phyloP scores from a whole-genome alignment of 805 yeast genomes.

The Lachancea thermotolerans region DNA sequence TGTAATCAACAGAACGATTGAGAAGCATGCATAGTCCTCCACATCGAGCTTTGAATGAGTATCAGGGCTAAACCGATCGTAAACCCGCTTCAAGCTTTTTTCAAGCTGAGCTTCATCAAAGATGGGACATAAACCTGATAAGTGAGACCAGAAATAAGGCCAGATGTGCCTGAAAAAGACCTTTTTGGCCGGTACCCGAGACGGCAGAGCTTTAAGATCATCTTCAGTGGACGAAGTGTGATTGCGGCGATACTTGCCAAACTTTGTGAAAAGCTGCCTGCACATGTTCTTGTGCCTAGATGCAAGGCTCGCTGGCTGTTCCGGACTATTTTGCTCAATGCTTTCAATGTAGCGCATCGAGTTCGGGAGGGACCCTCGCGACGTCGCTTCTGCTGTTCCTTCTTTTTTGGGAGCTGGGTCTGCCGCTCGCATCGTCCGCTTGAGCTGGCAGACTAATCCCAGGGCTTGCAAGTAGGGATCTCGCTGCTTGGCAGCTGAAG shows the following conservation, averaged over 20 bases:
- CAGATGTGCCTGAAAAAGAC: constrained; percentile 16
- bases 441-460: background rate
- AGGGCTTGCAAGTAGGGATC: constrained; percentile 21
- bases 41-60: background rate
- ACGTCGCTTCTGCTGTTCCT: background rate
- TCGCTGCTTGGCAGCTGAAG: constrained; percentile 22
- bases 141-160: constrained; percentile 19
- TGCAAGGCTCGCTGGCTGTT: background rate
- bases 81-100: background rate
- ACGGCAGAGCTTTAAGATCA: constrained; percentile 8
- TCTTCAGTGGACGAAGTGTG: constrained; percentile 9
- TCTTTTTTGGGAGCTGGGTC: background rate
- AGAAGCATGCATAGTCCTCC: constrained; percentile 23
- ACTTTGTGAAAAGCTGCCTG: constrained; percentile 23
- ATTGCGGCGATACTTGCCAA: constrained; percentile 21
- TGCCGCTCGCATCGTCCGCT: background rate
- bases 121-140: constrained; percentile 21
- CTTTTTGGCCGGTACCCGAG: constrained; percentile 14
- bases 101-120: constrained; percentile 10
- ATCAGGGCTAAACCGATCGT: background rate
- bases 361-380: background rate
- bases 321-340: background rate
- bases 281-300: constrained; percentile 16
- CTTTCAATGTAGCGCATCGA: constrained; percentile 2
- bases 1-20: constrained; percentile 21